Base-by-base conservation (phyloP, 140 eudicot species). In the Bidens hawaiensis region DNA sequence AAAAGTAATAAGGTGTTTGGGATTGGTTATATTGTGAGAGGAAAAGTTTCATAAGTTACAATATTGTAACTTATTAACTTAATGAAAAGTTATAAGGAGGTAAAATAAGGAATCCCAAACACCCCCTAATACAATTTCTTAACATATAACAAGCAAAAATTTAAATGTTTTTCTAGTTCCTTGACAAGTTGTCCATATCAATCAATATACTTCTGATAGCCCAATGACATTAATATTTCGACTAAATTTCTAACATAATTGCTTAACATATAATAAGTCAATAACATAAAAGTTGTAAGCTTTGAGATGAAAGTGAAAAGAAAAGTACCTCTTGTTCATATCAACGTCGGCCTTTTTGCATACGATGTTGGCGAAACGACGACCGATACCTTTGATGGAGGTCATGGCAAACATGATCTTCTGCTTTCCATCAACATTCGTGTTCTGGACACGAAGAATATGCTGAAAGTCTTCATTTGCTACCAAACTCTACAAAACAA, bases 391-490 rank as follows among this genome's bases (percentile, higher is more conserved):
- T 41, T 62, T 62, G 4, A 62, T 62, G n/a, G 67, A 62, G 3
- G 67, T 62, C 67, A 62, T 62, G 25, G 67, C 67, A 4, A 62
- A 62, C 67, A 62, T 62, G 67, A 62, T 62, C 53, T 62, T 62
- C 34, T 61, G 67, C 38, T 61, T 61, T 6, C 67, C 67, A 14
- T 61, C 67, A 23, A 61, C 67, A 3, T 61, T 61, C 24, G 67
- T 61, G 38, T 61, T 61, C 67, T 61, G 67, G 6, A 61, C 52
- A 41, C 67, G 67, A 62, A 62, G 67, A 62, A 62, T 62, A 41
- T 62, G 67, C 67, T 62, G 67, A 14, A 62, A 62, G 16, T 62
- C 67, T 41, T 62, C 67, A 62, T 62, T 62, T 24, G 67, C 54
- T 36, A 62, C 67, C 34, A 62, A 50, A 21, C 53, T 40, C 67